Evolutionary conservation across 495 filamentous ascomycete species (phyloP).

Genomic region (Aspergillus sclerotioniger): DNA sequence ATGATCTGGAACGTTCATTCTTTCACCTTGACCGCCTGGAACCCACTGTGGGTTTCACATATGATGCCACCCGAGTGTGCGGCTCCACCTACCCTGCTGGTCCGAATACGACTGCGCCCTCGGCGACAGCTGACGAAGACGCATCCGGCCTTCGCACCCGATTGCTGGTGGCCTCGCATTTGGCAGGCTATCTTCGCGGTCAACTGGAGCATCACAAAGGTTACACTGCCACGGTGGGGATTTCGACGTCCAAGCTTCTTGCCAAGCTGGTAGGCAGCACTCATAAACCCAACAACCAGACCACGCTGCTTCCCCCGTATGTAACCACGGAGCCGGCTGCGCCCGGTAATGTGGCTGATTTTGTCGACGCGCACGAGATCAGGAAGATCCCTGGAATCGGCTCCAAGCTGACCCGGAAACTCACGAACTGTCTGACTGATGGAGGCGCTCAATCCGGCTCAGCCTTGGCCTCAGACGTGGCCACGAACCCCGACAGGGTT

Average conservation of each 20-base stretch:
- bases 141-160: slow-evolving; percentile 42
- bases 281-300: slow-evolving; percentile 84
- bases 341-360: slow-evolving; percentile 55
- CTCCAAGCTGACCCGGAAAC: slow-evolving; percentile 67
- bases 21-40: slow-evolving; percentile 75
- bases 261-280: slow-evolving; percentile 81
- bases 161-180: slow-evolving; percentile 68
- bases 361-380: slow-evolving; percentile 75
- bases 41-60: slow-evolving; percentile 75
- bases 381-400: slow-evolving; percentile 86
- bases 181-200: slow-evolving; percentile 68
- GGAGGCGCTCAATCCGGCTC: background rate
- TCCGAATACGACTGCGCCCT: background rate
- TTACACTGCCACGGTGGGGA: slow-evolving; percentile 83
- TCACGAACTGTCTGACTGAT: slow-evolving; percentile 56
- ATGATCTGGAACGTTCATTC: slow-evolving; percentile 65
- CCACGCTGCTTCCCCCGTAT: slow-evolving; percentile 70
- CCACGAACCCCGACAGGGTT: slow-evolving; percentile 26
- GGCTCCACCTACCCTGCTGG: slow-evolving; percentile 55
- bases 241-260: slow-evolving; percentile 79
- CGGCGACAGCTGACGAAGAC: slow-evolving; percentile 3
- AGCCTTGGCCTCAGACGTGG: background rate
- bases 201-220: slow-evolving; percentile 74
- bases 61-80: slow-evolving; percentile 62
- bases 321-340: slow-evolving; percentile 18